Evolutionary conservation across 202 grass and related monocot genomes (phyloP).

Genomic region (Dendrocalamus latiflorus): DNA sequence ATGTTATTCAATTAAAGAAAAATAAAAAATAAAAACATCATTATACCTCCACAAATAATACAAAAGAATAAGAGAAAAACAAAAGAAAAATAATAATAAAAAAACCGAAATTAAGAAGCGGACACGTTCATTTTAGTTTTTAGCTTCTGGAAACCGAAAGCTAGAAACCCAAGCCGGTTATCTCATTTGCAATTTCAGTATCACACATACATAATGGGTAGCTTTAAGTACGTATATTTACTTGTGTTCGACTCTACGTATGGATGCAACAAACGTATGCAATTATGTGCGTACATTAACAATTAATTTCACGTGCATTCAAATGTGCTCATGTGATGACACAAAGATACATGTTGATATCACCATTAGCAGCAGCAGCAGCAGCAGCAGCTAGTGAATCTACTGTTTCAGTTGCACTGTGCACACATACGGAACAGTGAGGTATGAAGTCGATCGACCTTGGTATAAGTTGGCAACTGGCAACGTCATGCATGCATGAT

Average conservation of each 20-base stretch:
- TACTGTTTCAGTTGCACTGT: neutral
- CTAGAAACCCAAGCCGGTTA: too few species aligned
- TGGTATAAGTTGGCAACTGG: too few species aligned
- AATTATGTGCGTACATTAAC: neutral
- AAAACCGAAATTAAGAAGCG: too few species aligned
- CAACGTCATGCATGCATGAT: too few species aligned
- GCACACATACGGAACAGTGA: neutral
- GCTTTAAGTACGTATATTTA: neutral
- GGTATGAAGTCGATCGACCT: neutral
- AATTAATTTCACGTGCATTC: conserved; percentile 1
- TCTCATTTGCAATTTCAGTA: neutral
- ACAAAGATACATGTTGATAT: neutral
- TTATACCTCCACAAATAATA: too few species aligned
- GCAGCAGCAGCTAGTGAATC: neutral
- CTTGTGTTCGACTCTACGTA: neutral
- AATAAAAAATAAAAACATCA: too few species aligned
- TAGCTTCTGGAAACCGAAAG: too few species aligned
- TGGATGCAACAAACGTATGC: neutral
- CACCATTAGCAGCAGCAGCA: too few species aligned
- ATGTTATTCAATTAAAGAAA: too few species aligned
- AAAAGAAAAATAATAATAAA: too few species aligned
- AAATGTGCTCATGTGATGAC: conserved; percentile 1
- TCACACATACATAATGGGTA: neutral
- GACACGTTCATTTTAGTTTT: too few species aligned
- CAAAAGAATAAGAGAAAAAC: too few species aligned